These are phyloP conservation scores for Ceratocystis papillata DNA, from an alignment of 2,329 filamentous ascomycete species.

Conservation along the genomic window DNA sequence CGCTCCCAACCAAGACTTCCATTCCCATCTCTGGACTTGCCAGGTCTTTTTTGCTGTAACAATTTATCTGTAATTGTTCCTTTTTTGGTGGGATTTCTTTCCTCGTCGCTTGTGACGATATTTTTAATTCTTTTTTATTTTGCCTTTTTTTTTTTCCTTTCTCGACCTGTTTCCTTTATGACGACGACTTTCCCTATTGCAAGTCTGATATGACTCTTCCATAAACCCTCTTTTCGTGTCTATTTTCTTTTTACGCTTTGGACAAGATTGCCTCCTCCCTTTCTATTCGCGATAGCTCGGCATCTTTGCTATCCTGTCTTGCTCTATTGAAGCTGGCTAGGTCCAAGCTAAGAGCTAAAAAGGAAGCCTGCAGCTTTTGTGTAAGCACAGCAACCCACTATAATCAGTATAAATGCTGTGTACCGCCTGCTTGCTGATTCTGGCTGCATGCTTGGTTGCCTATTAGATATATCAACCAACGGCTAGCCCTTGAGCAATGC, in stretches of 20 bases:
- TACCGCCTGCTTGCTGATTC: background rate
- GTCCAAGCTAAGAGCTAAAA: background rate
- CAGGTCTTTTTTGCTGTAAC: background rate
- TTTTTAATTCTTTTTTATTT: constrained; percentile 13
- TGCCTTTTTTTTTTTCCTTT: background rate
- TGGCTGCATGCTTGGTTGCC: background rate
- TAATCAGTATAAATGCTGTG: background rate
- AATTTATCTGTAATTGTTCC: constrained; percentile 1
- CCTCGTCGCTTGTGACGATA: background rate
- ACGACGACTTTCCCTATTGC: background rate
- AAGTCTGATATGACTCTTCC: constrained; percentile 1
- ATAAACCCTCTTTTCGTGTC: constrained; percentile 5
- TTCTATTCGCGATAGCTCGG: background rate
- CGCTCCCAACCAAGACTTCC: background rate
- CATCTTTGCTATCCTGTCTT: background rate
- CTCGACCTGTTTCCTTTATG: background rate
- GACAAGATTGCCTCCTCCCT: background rate
- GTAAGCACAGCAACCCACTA: constrained; percentile 17
- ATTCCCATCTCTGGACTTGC: background rate
- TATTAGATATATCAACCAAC: background rate
- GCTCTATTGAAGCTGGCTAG: background rate
- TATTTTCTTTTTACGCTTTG: constrained; percentile 9
- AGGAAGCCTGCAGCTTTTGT: constrained; percentile 20
- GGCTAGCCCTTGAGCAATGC: background rate
- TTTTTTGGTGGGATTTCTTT: background rate